Evolutionary conservation across 2,329 filamentous ascomycete genomes (phyloP), one percentile per base, ranked within the genome.

Genomic region (Dothidotthia symphoricarpi): DNA sequence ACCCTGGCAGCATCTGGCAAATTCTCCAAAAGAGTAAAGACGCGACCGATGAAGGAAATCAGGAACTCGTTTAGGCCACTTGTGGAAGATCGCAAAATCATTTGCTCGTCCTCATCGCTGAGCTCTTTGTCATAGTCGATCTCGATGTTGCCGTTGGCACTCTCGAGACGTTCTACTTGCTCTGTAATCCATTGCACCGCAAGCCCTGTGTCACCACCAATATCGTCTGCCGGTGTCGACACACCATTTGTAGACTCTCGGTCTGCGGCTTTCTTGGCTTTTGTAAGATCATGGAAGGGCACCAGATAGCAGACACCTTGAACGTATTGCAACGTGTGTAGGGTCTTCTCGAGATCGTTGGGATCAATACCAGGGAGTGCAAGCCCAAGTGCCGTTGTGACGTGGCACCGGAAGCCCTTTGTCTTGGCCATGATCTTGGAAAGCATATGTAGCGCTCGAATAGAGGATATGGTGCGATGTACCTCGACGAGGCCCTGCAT

Each of bases 401-500:
- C 83, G 64, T 98, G 93, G 60, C 93, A 97, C 43, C 93, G 80
- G 64, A 93, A 96, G n/a, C 93, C 93, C 68, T 95, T 97, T 27
- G 89, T 88, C 61, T 86, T 84, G 11, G 89, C 83, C 79, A 98
- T 94, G 56, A 90, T 81, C 62, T 89, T 88, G 47, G 90, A 87
- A 45, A 97, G 81, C 75, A 95, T 88, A 69, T 96, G 90, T 43
- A 98, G 73, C 28, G 91, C 87, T 57, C 91, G 86, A 41, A 98
- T 77, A 41, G 91, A 96, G 0, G 93, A 95, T 4, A 90, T 91
- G 2, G 93, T 98, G 36, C 93, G 82, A 70, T 98, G 93, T 3
- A 98, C 93, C 68, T 98, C 93, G 3, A 98, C 93, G 35, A 98
- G 74, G 0, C 94, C 94, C 66, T 98, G 93, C 67, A 98, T 82